Conservation (phyloP, 2,329 filamentous ascomycete genomes). For the Penicillium griseofulvum region DNA sequence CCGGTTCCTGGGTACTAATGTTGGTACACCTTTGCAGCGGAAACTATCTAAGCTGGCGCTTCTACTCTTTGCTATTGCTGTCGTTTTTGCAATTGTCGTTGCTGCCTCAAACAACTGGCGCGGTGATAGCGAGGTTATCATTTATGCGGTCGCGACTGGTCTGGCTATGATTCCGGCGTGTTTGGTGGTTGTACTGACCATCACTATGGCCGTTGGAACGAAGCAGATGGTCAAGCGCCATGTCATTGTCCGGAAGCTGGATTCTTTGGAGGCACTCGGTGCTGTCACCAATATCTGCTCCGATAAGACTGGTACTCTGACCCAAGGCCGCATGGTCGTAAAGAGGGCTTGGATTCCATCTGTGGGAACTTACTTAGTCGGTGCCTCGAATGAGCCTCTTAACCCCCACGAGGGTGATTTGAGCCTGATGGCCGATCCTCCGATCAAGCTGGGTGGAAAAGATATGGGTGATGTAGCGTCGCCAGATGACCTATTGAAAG, state of each 20-base stretch:
- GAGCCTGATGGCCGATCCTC: conserved; percentile 37
- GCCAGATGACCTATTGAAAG: conserved; percentile 38
- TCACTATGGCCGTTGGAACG: conserved; percentile 64
- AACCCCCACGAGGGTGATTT: conserved; percentile 56
- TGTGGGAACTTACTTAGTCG: conserved; percentile 57
- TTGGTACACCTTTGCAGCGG: conserved; percentile 67
- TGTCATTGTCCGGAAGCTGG: conserved; percentile 58
- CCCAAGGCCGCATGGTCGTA: conserved; percentile 64
- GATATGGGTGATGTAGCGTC: conserved; percentile 22
- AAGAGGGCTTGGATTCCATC: conserved; percentile 59
- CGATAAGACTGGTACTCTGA: conserved; percentile 61
- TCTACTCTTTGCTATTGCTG: conserved; percentile 63
- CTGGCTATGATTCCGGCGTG: conserved; percentile 63
- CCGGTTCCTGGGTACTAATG: conserved; percentile 64
- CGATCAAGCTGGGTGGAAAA: conserved; percentile 28
- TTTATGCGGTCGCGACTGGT: conserved; percentile 61
- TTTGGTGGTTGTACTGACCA: conserved; percentile 64
- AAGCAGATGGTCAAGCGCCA: conserved; percentile 57
- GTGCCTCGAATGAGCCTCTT: conserved; percentile 55
- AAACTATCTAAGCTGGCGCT: conserved; percentile 68
- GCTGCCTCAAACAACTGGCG: conserved; percentile 62
- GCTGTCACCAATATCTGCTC: conserved; percentile 60
- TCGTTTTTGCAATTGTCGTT: conserved; percentile 68
- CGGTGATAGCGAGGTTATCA: conserved; percentile 59
- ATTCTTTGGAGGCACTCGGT: conserved; percentile 60